Base-by-base conservation (phyloP, 192 early-diverging fungal genomes). In the Rhizoclosmatium sp. region DNA sequence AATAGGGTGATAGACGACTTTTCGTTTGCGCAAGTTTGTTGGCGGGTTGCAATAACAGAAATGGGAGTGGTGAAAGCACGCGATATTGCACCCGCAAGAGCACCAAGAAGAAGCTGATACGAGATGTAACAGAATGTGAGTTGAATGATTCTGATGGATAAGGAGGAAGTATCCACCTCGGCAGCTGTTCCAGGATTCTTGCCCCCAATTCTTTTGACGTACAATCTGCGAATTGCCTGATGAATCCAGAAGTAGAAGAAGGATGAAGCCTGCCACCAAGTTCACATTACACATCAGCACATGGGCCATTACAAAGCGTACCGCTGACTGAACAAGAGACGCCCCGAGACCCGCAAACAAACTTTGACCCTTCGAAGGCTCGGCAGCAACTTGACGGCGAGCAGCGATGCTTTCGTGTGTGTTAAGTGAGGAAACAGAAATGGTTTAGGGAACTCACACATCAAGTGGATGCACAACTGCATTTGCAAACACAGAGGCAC, bases 31-130 rank as follows among this genome's bases (percentile, higher is more conserved):
- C 95, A 96, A 2, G 77, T 70, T 41, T 71, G 65, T 14, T 58
- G 67, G 2, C 78, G 58, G 4, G 98, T 99, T 12, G 96, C 94
- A 42, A 98, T 86, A 0, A 99, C 98, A 5, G 94, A 90, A 19
- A 98, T 91, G 5, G 98, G 98, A 79, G 94, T 90, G 0, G 97
- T 98, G 44, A 95, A 87, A 47, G 95, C 78, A 76, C 95, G 95
- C 65, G 94, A 92, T 54, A 96, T 71, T 49, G 94, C 94, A 31
- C 96, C 98, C 1, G 98, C 95, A 4, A 93, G 69, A 3, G 96
- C 97, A 2, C 98, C 97, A 46, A 98, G 84, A 14, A 91, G 49
- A 47, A 99, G 88, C 83, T 99, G 56, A 58, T 21, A 31, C 31
- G 31, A 31, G 31, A 31, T 31, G 0, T 31, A 31, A 58, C 0